Conservation (phyloP, 495 filamentous ascomycete genomes). For the Pyrenula aspistea region DNA sequence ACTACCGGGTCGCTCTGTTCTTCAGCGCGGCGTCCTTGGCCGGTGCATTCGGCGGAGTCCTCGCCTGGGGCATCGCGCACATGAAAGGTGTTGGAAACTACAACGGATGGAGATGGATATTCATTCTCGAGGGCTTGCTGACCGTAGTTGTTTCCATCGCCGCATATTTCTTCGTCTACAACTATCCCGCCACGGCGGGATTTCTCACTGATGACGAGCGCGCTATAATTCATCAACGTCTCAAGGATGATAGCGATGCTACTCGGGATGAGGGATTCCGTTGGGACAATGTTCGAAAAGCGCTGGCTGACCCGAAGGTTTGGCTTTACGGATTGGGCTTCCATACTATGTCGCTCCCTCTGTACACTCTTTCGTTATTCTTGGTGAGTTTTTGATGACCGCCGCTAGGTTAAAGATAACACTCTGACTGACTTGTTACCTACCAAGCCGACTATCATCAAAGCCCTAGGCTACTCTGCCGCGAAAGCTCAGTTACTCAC, state of each 20-base stretch:
- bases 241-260: slow-evolving; percentile 49
- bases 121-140: slow-evolving; percentile 63
- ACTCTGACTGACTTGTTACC: background rate
- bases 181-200: slow-evolving; percentile 57
- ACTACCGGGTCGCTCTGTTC: slow-evolving; percentile 65
- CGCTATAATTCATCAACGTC: slow-evolving; percentile 42
- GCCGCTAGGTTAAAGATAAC: slow-evolving; percentile 1
- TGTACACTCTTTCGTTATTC: slow-evolving; percentile 73
- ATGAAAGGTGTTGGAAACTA: slow-evolving; percentile 52
- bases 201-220: slow-evolving; percentile 57
- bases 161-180: slow-evolving; percentile 60
- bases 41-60: slow-evolving; percentile 67
- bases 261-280: slow-evolving; percentile 51
- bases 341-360: slow-evolving; percentile 61
- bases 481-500: slow-evolving; percentile 60
- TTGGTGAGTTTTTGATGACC: slow-evolving; percentile 27
- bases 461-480: slow-evolving; percentile 51
- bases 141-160: slow-evolving; percentile 49
- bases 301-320: slow-evolving; percentile 58
- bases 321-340: slow-evolving; percentile 65
- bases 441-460: slow-evolving; percentile 55
- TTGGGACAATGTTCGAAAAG: slow-evolving; percentile 51
- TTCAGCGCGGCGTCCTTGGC: slow-evolving; percentile 64
- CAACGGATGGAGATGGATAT: slow-evolving; percentile 78
- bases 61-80: slow-evolving; percentile 50